Percentiles rank a stretch among this genome's conserved stretches.
Evolutionary conservation across 139 green algal genomes (phyloP).

Genomic region (Haematococcus lacustris): DNA sequence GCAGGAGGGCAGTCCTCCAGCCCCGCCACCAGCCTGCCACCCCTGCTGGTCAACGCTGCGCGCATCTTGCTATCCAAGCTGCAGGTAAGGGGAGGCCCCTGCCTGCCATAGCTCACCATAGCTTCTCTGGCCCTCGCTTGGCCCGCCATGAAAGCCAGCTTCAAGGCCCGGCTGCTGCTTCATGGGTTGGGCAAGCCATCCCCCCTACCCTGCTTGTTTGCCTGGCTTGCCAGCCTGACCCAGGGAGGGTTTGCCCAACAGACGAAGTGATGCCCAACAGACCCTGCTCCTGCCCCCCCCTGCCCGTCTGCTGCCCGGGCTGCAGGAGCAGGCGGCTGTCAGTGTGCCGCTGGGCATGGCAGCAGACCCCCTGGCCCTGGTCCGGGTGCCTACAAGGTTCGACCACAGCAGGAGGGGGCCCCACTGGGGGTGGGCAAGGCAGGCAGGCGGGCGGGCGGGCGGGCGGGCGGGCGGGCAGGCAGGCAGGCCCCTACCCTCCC

Average conservation of each 20-base stretch:
- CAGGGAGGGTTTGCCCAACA: too few relatives aligned
- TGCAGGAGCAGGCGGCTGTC: conserved; percentile 29
- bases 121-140: not conserved
- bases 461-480: not conserved
- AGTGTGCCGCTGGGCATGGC: conserved; percentile 33
- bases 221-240: too few relatives aligned
- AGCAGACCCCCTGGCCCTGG: conserved; percentile 27
- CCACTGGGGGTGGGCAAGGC: not conserved
- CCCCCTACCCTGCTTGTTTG: too few relatives aligned
- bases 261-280: not conserved
- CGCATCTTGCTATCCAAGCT: conserved; percentile 43
- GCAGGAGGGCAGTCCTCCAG: too few relatives aligned
- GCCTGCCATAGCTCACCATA: not conserved
- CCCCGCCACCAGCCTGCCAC: conserved; percentile 10
- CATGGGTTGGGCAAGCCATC: not conserved
- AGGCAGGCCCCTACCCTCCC: not conserved
- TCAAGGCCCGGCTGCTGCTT: too few relatives aligned
- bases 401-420: not conserved
- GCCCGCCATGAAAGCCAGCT: not conserved
- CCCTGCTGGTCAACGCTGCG: conserved; percentile 17
- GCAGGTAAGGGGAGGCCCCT: conserved; percentile 11
- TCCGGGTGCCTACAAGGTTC: conserved; percentile 1
- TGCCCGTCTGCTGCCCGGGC: not conserved
- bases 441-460: not conserved
- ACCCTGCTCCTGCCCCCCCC: not conserved